Evolutionary conservation across 352 stramenopile species (phyloP).

Genomic region (Pythium biforme): DNA sequence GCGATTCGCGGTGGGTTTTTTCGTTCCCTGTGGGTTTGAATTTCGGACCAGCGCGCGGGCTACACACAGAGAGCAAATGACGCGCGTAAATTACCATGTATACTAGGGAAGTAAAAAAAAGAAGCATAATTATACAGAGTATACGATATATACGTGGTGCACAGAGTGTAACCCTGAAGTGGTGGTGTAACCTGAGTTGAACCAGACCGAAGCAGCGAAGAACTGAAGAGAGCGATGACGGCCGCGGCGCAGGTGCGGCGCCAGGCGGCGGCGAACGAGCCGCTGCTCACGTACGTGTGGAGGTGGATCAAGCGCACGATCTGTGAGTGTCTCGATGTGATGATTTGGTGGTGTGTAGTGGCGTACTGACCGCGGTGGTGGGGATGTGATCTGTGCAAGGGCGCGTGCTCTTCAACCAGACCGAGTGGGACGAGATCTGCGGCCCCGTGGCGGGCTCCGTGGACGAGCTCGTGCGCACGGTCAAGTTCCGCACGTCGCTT

Average conservation of each 20-base stretch:
- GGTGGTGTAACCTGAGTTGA: not conserved
- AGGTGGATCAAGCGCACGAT: conserved; percentile 68
- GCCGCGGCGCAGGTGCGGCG: conserved; percentile 52
- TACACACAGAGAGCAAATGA: not conserved
- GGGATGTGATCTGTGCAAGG: conserved; percentile 1
- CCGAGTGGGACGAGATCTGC: conserved; percentile 75
- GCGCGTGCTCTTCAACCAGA: conserved; percentile 53
- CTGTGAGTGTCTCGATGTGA: conserved; percentile 28
- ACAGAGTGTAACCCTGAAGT: conserved; percentile 9
- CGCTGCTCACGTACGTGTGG: conserved; percentile 56
- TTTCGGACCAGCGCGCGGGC: conserved; percentile 12
- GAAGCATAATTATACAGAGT: not conserved
- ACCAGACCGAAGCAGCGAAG: not conserved
- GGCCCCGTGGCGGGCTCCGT: conserved; percentile 31
- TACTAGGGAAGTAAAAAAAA: conserved; percentile 6
- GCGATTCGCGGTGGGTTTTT: conserved; percentile 4
- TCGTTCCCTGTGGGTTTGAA: conserved; percentile 14
- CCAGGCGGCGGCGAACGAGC: conserved; percentile 53
- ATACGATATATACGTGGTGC: conserved; percentile 1
- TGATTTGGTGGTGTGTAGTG: not conserved
- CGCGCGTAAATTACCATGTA: conserved; percentile 11
- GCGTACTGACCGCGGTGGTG: not conserved
- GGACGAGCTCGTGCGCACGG: conserved; percentile 60
- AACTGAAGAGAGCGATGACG: conserved; percentile 41
- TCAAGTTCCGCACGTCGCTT: conserved; percentile 72